Percentiles rank a stretch among this genome's conserved stretches.
Conservation (phyloP, 257 asterid genomes). For the Ballota nigra region DNA sequence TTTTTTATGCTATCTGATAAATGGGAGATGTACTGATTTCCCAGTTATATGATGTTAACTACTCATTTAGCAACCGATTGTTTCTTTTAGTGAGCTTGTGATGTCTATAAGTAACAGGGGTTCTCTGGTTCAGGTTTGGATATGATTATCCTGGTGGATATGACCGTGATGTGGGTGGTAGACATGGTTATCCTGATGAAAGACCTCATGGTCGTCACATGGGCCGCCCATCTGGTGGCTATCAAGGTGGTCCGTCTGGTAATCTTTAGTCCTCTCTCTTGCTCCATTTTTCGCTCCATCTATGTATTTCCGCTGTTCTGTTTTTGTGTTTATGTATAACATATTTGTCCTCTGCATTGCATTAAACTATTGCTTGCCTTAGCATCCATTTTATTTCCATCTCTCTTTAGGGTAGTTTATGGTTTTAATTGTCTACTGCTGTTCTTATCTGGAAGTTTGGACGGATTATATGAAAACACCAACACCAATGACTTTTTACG, state of each 20-base stretch:
- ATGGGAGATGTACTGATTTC: neutral
- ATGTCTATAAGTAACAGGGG: neutral
- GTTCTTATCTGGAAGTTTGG: neutral
- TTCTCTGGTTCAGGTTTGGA: slow-evolving; percentile 54
- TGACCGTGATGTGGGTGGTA: slow-evolving; percentile 81
- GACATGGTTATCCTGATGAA: slow-evolving; percentile 81
- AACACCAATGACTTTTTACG: neutral
- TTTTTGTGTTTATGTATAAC: neutral
- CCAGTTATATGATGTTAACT: neutral
- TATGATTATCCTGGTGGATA: slow-evolving; percentile 78
- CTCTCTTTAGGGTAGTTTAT: neutral
- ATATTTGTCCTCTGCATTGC: neutral
- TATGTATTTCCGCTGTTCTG: neutral
- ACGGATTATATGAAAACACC: neutral
- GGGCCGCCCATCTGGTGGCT: slow-evolving; percentile 77
- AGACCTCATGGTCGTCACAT: slow-evolving; percentile 78
- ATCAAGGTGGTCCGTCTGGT: slow-evolving; percentile 59
- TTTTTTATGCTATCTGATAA: neutral
- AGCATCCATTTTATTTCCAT: neutral
- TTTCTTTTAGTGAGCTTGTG: neutral
- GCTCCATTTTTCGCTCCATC: neutral
- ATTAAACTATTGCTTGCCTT: neutral
- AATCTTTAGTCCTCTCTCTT: neutral
- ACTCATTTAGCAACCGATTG: neutral
- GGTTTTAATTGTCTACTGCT: neutral